These are phyloP conservation scores for Mycena kentingensis DNA, from an alignment of 768 basidiomycete genomes.

Conservation along the genomic window DNA sequence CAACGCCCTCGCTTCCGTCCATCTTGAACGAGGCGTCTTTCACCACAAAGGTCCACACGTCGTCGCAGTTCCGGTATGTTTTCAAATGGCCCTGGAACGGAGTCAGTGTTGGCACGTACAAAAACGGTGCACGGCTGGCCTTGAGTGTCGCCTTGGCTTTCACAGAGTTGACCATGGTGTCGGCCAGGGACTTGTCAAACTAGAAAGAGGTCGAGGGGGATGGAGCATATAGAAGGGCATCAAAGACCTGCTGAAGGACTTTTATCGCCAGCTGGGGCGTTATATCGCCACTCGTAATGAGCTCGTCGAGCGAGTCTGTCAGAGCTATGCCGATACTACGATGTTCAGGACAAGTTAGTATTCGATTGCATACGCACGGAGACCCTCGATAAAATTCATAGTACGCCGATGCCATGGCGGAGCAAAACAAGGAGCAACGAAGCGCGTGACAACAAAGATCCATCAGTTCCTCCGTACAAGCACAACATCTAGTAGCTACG, in stretches of 20 bases:
- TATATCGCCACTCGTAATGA: slow-evolving; percentile 95
- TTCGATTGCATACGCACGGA: slow-evolving; percentile 58
- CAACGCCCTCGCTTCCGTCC: slow-evolving; percentile 78
- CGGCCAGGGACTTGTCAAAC: slow-evolving; percentile 97
- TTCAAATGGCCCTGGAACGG: slow-evolving; percentile 75
- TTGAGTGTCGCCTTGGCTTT: slow-evolving; percentile 97
- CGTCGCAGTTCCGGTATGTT: slow-evolving; percentile 92
- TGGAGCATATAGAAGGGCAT: no score
- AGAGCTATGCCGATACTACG: slow-evolving; percentile 95
- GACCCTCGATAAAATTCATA: slow-evolving; percentile 93
- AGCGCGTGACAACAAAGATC: no score
- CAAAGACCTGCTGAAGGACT: slow-evolving; percentile 98
- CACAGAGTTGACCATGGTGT: slow-evolving; percentile 89
- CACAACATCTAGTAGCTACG: no score
- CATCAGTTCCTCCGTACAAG: no score
- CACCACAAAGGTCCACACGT: slow-evolving; percentile 98
- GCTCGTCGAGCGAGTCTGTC: slow-evolving; percentile 96
- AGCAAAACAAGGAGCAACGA: no score
- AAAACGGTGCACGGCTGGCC: slow-evolving; percentile 32
- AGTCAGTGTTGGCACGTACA: slow-evolving; percentile 2
- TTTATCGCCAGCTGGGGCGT: slow-evolving; percentile 99
- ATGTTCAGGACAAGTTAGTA: slow-evolving; percentile 4
- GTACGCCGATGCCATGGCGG: slow-evolving; percentile 81
- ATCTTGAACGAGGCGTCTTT: slow-evolving; percentile 94
- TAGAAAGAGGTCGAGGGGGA: slow-evolving; percentile 33